Conservation (phyloP, 176 grass and related monocot genomes). For the Ensete glaucum region DNA sequence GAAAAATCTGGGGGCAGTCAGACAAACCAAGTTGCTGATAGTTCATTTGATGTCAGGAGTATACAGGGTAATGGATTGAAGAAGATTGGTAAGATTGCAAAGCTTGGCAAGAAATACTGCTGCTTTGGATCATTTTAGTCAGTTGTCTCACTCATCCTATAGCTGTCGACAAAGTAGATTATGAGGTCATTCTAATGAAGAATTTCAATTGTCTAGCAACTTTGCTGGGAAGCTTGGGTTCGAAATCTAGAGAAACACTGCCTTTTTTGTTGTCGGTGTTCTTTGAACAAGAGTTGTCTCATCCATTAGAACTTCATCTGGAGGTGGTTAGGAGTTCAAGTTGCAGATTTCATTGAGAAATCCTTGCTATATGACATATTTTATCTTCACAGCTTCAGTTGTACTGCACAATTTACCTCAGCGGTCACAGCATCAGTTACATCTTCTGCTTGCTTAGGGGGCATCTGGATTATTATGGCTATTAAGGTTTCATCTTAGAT, state of each 20-base stretch:
- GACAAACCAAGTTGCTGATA: conserved; percentile 23
- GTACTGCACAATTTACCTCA: background rate
- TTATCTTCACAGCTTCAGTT: background rate
- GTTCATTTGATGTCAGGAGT: conserved; percentile 21
- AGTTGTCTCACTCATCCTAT: background rate
- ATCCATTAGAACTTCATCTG: background rate
- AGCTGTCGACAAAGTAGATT: background rate
- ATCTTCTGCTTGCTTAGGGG: too few species aligned
- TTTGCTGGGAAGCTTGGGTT: background rate
- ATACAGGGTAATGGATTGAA: background rate
- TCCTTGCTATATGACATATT: background rate
- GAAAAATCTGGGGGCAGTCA: background rate
- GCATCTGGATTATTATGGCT: too few species aligned
- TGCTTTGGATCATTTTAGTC: conserved; percentile 34
- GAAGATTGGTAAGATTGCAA: conserved; percentile 24
- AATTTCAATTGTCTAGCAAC: background rate
- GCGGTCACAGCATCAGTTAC: too few species aligned
- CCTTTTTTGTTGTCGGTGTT: background rate
- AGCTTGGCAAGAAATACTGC: conserved; percentile 43
- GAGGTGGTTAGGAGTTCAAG: background rate
- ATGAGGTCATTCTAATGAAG: background rate
- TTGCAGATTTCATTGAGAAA: background rate
- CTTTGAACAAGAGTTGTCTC: background rate
- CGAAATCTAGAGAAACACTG: background rate
- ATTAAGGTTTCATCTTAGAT: too few species aligned